A percentile compares a stretch with the other conserved stretches of the same genome.
phyloP scores from a whole-genome alignment of 371 early-diverging fungal genomes.

The Circinella umbellata region DNA sequence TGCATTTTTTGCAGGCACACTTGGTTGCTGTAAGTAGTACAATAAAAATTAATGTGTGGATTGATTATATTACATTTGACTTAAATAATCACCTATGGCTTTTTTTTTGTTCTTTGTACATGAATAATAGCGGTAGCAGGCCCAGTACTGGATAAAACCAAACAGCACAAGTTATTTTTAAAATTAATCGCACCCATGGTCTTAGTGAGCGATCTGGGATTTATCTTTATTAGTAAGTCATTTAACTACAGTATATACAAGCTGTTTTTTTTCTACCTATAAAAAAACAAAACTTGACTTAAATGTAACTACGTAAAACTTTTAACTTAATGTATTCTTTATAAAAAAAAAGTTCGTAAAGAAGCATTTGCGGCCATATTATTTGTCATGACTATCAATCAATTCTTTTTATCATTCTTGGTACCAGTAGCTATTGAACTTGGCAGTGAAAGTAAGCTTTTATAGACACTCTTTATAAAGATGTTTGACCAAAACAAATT shows the following conservation, averaged over 20 bases:
- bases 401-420: constrained; percentile 50
- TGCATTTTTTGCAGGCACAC: constrained; percentile 41
- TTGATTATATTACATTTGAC: too few species aligned
- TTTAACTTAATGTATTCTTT: neutral
- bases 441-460: constrained; percentile 52
- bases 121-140: constrained; percentile 42
- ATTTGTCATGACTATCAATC: constrained; percentile 50
- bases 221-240: constrained; percentile 47
- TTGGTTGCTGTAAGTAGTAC: constrained; percentile 41
- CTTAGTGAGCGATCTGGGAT: constrained; percentile 47
- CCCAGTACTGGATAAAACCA: constrained; percentile 55
- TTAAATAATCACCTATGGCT: too few species aligned
- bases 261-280: too few species aligned
- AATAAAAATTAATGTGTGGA: neutral
- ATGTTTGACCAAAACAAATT: too few species aligned
- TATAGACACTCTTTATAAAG: too few species aligned
- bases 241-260: neutral
- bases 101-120: neutral
- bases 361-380: constrained; percentile 50
- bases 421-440: constrained; percentile 61
- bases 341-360: constrained; percentile 29
- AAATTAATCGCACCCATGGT: constrained; percentile 55
- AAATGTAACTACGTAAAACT: too few species aligned
- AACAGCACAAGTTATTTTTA: constrained; percentile 52
- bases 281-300: too few species aligned